phyloP scores from a whole-genome alignment of 2,329 filamentous ascomycete genomes.

The Pseudopyrenochaeta lycopersici region DNA sequence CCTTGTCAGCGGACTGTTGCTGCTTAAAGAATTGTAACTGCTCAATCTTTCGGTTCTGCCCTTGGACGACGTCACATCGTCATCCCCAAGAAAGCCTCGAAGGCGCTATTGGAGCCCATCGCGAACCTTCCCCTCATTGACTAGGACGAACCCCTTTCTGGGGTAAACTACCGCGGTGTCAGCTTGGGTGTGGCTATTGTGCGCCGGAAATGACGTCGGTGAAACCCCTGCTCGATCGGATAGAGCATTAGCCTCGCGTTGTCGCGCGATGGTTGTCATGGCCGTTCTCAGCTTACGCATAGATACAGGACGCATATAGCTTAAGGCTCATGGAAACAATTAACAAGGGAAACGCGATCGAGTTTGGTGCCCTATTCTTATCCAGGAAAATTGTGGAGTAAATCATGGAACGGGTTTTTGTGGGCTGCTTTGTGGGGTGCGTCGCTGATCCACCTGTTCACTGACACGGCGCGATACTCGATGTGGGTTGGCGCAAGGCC shows the following conservation, averaged over 20 bases:
- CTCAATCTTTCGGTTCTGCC: conserved; percentile 6
- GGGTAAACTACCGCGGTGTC: conserved; percentile 13
- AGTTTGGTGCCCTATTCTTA: not conserved
- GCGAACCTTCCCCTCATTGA: conserved; percentile 14
- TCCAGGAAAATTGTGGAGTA: conserved; percentile 10
- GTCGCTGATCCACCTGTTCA: conserved; percentile 5
- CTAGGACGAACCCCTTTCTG: conserved; percentile 6
- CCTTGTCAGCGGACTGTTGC: not conserved
- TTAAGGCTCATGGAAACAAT: not conserved
- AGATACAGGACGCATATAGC: not conserved
- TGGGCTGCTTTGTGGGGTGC: conserved; percentile 20
- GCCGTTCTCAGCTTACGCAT: not conserved
- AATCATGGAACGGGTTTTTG: conserved; percentile 8
- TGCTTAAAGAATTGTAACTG: conserved; percentile 12
- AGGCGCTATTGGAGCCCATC: conserved; percentile 13
- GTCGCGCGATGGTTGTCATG: not conserved
- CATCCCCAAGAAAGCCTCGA: not conserved
- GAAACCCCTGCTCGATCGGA: conserved; percentile 3
- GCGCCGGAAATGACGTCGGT: conserved; percentile 23
- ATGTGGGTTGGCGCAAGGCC: not conserved
- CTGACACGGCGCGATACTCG: not conserved
- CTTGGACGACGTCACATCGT: conserved; percentile 19
- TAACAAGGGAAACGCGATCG: not conserved
- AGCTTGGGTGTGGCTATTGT: conserved; percentile 12
- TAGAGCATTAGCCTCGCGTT: conserved; percentile 10